Percentiles rank a stretch among this genome's conserved stretches.
These are phyloP conservation scores for Sporothrix variecibatus DNA, from an alignment of 2,329 filamentous ascomycete genomes.

Conservation along the genomic window DNA sequence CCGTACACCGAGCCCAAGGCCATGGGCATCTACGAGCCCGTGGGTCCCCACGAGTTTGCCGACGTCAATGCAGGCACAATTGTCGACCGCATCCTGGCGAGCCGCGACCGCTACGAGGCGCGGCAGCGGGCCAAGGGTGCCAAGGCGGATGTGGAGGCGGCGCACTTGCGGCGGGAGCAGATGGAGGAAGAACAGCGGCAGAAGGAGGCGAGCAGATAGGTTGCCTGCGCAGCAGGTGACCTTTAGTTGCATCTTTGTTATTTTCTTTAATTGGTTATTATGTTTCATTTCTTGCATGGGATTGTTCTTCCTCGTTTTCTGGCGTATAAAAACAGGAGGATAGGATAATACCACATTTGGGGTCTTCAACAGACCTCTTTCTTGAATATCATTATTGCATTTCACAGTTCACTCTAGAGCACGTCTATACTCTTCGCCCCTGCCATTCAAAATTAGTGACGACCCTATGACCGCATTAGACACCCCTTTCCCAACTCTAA, in stretches of 20 bases:
- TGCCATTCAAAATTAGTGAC: not conserved
- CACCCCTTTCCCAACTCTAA: not conserved
- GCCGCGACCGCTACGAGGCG: conserved; percentile 85
- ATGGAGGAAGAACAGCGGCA: conserved; percentile 60
- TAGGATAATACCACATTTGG: conserved; percentile 5
- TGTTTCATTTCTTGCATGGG: not conserved
- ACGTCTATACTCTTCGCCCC: not conserved
- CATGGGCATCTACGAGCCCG: conserved; percentile 81
- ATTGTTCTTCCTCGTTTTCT: not conserved
- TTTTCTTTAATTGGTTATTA: not conserved
- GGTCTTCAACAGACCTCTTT: conserved; percentile 23
- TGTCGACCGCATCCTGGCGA: conserved; percentile 85
- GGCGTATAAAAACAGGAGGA: conserved; percentile 14
- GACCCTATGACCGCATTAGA: not conserved
- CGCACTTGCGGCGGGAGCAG: conserved; percentile 62
- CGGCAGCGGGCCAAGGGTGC: conserved; percentile 86
- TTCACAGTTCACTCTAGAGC: not conserved
- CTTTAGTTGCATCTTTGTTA: not conserved
- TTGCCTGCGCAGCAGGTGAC: not conserved
- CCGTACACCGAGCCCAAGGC: conserved; percentile 78
- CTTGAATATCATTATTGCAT: not conserved
- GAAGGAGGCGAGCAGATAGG: conserved; percentile 45
- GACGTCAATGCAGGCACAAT: conserved; percentile 92
- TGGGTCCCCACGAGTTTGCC: conserved; percentile 75
- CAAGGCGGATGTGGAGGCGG: conserved; percentile 76